Conservation (phyloP, 257 asterid species). For the Penstemon eatonii region DNA sequence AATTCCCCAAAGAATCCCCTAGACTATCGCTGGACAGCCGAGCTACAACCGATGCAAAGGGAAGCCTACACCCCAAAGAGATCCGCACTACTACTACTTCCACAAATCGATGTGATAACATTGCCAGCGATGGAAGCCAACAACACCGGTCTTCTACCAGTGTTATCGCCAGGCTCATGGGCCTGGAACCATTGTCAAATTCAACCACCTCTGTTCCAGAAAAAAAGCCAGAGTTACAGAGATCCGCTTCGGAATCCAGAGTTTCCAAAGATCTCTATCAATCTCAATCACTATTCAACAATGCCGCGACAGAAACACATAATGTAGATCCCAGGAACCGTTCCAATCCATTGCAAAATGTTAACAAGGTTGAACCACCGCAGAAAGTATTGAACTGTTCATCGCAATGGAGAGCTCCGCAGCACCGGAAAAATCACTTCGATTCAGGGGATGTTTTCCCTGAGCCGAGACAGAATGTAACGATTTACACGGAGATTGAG, state of each 20-base stretch:
- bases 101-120: constrained; percentile 33
- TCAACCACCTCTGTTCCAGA: constrained; percentile 42
- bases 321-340: constrained; percentile 38
- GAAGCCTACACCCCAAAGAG: constrained; percentile 78
- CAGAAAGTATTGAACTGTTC: constrained; percentile 39
- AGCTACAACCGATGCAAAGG: constrained; percentile 88
- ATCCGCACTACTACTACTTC: constrained; percentile 56
- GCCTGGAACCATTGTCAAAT: constrained; percentile 72
- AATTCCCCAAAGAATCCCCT: constrained; percentile 73
- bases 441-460: constrained; percentile 83
- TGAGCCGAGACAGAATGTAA: constrained; percentile 57
- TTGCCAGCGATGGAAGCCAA: constrained; percentile 47
- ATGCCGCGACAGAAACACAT: constrained; percentile 27
- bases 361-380: constrained; percentile 25
- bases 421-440: constrained; percentile 58
- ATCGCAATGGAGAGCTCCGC: constrained; percentile 55
- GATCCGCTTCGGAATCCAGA: constrained; percentile 94
- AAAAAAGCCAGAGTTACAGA: constrained; percentile 66
- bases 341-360: constrained; percentile 25
- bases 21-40: constrained; percentile 92
- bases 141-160: constrained; percentile 63
- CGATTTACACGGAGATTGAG: constrained; percentile 66
- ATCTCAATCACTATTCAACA: constrained; percentile 34
- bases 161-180: constrained; percentile 90
- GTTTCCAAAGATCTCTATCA: constrained; percentile 72